Evolutionary conservation across 345 rosid species (phyloP), one percentile per base, ranked within the genome.

Genomic region (Trapa incisa): DNA sequence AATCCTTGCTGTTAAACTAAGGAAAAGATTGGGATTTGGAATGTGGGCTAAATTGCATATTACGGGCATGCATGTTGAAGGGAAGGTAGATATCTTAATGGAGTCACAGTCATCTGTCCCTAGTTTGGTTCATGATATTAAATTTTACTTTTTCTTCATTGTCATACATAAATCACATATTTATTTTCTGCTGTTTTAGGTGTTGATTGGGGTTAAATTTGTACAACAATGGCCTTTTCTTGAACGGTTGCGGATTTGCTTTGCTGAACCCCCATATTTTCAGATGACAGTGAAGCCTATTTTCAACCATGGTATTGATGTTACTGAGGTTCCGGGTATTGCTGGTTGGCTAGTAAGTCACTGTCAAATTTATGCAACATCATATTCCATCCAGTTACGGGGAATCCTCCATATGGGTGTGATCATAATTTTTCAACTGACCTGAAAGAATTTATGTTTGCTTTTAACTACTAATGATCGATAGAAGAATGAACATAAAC

Each of bases 301-400:
- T 65, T 78, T 75, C 68, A 74, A 85, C 37, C 92, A 79, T 67
- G 97, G 99, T 66, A 72, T 94, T 67, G 91, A 94, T 78, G 95
- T 91, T 54, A 73, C 97, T 39, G 96, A 77, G 63, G 80, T 94
- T 81, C 99, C 99, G 53, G 96, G 96, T 48, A 84, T 94, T 67
- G 96, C 96, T 65, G 99, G 96, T 72, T 94, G 97, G 99, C 89
- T 94, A n/a, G 99, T 94, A 80, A 83, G 92, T 86, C 68, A 9
- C 17, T 54, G 41, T 11, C n/a, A 14, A 13, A 14, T 11, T 13
- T 13, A 15, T 2, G 5, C n/a, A 50, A 5, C 5, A 0, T 22
- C 0, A 13, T 14, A 13, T 50, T 13, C n/a, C n/a, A 50, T 50
- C 16, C n/a, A 50, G 54, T 15, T 50, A 2, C 14, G 4, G 4